These are phyloP conservation scores for Apophysomyces sp. DNA, from an alignment of 371 early-diverging fungal genomes.

Conservation along the genomic window DNA sequence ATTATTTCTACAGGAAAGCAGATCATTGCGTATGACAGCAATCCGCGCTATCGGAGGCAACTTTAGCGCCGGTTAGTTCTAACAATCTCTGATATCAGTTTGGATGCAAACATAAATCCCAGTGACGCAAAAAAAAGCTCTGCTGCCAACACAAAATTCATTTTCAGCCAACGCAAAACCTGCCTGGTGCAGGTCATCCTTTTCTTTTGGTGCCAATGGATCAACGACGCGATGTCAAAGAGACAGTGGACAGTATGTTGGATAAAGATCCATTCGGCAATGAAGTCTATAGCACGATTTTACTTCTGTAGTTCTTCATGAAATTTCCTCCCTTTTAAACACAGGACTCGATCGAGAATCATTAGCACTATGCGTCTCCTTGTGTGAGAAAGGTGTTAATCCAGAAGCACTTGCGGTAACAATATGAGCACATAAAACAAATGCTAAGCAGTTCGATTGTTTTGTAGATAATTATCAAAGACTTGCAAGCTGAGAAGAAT, in stretches of 20 bases:
- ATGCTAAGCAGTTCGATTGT: background rate
- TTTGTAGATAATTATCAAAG: slow-evolving; percentile 5
- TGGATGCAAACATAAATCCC: too few species aligned
- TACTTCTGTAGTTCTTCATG: slow-evolving; percentile 48
- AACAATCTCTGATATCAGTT: too few species aligned
- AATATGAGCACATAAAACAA: background rate
- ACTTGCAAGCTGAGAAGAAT: background rate
- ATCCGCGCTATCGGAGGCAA: too few species aligned
- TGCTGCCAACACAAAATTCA: too few species aligned
- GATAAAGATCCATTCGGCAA: background rate
- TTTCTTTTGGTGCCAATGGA: background rate
- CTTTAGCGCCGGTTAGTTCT: too few species aligned
- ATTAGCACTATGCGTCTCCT: slow-evolving; percentile 65
- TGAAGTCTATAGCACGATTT: background rate
- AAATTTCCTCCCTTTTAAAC: slow-evolving; percentile 68
- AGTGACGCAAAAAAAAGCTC: too few species aligned
- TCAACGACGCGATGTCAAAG: slow-evolving; percentile 5
- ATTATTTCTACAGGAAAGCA: too few species aligned
- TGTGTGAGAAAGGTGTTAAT: slow-evolving; percentile 78
- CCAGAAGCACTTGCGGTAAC: slow-evolving; percentile 81
- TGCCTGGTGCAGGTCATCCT: too few species aligned
- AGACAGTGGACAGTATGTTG: slow-evolving; percentile 25
- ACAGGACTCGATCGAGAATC: slow-evolving; percentile 75
- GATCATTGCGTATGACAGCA: too few species aligned
- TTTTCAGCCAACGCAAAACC: too few species aligned